A percentile compares a stretch with the other conserved stretches of the same genome.
These are phyloP conservation scores for Herpetomonas muscarum DNA, from an alignment of 208 protist genomes.

Conservation along the genomic window DNA sequence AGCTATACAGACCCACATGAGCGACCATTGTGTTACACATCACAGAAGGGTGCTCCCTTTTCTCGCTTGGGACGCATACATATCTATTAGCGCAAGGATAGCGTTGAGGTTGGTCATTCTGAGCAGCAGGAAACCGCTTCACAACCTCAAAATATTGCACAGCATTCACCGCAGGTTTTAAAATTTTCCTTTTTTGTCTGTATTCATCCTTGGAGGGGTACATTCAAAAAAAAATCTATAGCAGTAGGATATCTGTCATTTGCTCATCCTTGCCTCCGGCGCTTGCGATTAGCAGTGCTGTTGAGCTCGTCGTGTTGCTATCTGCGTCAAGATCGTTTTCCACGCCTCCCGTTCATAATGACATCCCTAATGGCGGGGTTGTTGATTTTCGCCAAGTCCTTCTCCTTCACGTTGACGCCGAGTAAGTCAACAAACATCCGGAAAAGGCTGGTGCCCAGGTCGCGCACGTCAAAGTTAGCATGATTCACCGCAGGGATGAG, in stretches of 20 bases:
- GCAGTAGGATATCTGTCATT: no score
- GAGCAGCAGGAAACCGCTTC: not conserved
- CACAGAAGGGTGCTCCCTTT: no score
- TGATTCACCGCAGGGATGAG: constrained; percentile 78
- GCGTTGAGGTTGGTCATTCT: no score
- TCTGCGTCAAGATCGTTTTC: not conserved
- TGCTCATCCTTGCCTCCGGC: no score
- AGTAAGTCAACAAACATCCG: constrained; percentile 25
- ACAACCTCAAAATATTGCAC: not conserved
- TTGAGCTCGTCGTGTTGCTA: not conserved
- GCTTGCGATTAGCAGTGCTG: no score
- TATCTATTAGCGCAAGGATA: no score
- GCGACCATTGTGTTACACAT: no score
- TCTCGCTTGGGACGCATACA: no score
- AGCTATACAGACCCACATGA: no score
- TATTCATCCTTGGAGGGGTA: constrained; percentile 1
- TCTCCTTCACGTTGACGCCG: constrained; percentile 35
- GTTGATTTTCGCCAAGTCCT: constrained; percentile 46
- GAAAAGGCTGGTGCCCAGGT: constrained; percentile 47
- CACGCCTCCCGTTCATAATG: not conserved
- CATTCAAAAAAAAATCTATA: not conserved
- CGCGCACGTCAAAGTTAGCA: constrained; percentile 70
- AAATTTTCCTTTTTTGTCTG: constrained; percentile 3
- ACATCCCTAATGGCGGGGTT: constrained; percentile 59
- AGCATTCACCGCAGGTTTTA: not conserved